phyloP scores from a whole-genome alignment of 2,329 filamentous ascomycete genomes.

The Kalaharituber pfeilii region DNA sequence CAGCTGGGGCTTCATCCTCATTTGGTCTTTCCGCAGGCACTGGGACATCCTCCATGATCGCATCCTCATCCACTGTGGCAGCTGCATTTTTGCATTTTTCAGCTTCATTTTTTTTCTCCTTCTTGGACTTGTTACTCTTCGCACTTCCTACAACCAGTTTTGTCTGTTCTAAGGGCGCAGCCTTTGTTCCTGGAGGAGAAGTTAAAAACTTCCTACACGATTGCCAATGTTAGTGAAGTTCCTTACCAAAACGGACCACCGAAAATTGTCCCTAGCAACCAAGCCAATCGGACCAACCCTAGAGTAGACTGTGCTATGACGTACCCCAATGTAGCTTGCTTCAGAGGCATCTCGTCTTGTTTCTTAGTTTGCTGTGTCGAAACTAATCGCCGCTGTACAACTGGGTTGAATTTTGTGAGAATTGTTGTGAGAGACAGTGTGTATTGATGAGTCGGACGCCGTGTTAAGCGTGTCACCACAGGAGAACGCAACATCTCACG shows the following conservation, averaged over 20 bases:
- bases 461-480: not conserved
- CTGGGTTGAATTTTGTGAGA: not conserved
- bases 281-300: conserved; percentile 14
- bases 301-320: conserved; percentile 19
- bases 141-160: conserved; percentile 13
- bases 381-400: not conserved
- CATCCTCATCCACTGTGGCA: not conserved
- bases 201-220: conserved; percentile 19
- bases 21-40: conserved; percentile 2
- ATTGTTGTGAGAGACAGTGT: not conserved
- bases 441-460: not conserved
- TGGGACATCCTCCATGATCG: conserved; percentile 9
- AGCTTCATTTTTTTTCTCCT: conserved; percentile 15
- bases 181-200: conserved; percentile 19
- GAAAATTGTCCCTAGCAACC: not conserved
- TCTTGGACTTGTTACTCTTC: conserved; percentile 7
- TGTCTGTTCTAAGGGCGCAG: conserved; percentile 17
- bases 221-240: conserved; percentile 4
- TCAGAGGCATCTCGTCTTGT: conserved; percentile 10
- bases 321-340: conserved; percentile 23
- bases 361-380: not conserved
- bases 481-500: not conserved
- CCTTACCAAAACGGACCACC: not conserved
- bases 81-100: not conserved
- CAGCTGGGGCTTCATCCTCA: not conserved